A percentile compares a stretch with the other conserved stretches of the same genome.
Conservation (phyloP, 371 early-diverging fungal genomes). For the Coemansia sp. region DNA sequence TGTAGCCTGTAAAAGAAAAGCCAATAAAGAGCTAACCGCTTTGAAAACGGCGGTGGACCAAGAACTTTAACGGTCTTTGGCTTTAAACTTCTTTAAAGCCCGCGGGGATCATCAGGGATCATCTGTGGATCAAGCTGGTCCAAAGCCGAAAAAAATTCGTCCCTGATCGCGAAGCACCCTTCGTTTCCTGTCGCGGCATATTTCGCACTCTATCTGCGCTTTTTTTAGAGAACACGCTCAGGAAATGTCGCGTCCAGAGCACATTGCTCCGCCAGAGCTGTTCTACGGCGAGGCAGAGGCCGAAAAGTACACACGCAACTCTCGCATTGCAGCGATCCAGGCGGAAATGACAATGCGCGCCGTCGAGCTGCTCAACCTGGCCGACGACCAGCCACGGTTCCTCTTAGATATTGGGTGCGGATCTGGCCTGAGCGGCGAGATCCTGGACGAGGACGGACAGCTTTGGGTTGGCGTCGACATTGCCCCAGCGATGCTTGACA, state of each 20-base stretch:
- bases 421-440: conserved; percentile 94
- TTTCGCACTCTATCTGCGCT: no score
- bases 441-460: conserved; percentile 91
- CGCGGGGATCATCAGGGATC: no score
- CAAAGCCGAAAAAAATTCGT: no score
- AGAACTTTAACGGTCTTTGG: no score
- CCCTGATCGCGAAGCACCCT: no score
- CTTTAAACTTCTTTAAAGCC: no score
- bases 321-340: conserved; percentile 91
- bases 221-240: background rate
- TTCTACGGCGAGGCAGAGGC: conserved; percentile 91
- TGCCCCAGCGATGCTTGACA: conserved; percentile 83
- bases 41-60: no score
- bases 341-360: conserved; percentile 92
- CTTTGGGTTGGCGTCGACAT: conserved; percentile 98
- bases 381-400: conserved; percentile 64
- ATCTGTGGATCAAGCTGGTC: no score
- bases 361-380: conserved; percentile 84
- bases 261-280: conserved; percentile 95
- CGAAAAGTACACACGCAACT: conserved; percentile 93
- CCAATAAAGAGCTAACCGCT: background rate
- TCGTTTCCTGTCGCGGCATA: no score
- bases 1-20: background rate
- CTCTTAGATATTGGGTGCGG: conserved; percentile 99
- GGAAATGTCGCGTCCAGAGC: conserved; percentile 90